Evolutionary conservation across 768 basidiomycete species (phyloP).

Genomic region (Mycena sanguinolenta): DNA sequence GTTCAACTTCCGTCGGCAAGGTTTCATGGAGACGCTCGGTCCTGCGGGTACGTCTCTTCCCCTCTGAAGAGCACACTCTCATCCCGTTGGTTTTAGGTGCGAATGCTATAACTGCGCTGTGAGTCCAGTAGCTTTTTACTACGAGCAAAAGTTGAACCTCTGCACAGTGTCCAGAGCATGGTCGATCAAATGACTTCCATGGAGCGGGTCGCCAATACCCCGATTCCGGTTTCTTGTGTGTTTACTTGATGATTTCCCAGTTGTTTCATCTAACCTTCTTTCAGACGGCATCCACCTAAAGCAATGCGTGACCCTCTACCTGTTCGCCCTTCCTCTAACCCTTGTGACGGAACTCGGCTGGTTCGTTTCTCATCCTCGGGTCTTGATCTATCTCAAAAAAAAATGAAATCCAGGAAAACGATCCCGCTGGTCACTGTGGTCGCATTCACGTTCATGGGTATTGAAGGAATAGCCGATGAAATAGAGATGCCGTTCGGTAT

Average conservation of each 20-base stretch:
- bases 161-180: constrained; percentile 81
- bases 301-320: constrained; percentile 94
- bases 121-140: constrained; percentile 38
- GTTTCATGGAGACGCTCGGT: constrained; percentile 89
- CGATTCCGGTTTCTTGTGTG: constrained; percentile 83
- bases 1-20: constrained; percentile 83
- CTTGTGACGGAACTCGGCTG: constrained; percentile 87
- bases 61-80: not conserved
- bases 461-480: constrained; percentile 95
- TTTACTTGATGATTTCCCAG: constrained; percentile 18
- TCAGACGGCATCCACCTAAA: constrained; percentile 91
- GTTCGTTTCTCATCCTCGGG: no score
- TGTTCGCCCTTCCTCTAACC: constrained; percentile 91
- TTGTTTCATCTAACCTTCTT: constrained; percentile 34
- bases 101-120: constrained; percentile 83
- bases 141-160: not conserved
- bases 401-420: constrained; percentile 58
- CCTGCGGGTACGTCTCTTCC: constrained; percentile 73
- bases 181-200: constrained; percentile 88
- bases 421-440: constrained; percentile 90
- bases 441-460: constrained; percentile 91
- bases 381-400: no score
- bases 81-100: constrained; percentile 59
- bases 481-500: constrained; percentile 95
- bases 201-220: constrained; percentile 93